A percentile compares a stretch with the other conserved stretches of the same genome.
Evolutionary conservation across 768 basidiomycete genomes (phyloP).

Genomic region (Boletus tylopilopsis): DNA sequence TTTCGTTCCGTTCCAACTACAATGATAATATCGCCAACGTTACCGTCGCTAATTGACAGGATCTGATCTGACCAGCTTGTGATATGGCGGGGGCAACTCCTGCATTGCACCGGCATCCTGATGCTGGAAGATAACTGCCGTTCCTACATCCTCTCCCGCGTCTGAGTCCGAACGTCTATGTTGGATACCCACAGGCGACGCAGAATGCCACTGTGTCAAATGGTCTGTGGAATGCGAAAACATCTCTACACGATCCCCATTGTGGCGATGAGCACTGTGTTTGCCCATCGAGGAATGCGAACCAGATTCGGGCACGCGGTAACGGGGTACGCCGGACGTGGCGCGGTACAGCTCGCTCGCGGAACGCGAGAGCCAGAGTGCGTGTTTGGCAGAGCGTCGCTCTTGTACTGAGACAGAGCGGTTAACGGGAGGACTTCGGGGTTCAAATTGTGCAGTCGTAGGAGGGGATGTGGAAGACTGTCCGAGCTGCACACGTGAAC

Average conservation of each 20-base stretch:
- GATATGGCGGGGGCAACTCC: conserved; percentile 28
- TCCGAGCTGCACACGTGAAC: not conserved
- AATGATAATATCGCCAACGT: not conserved
- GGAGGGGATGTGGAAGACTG: not conserved
- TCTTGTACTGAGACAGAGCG: conserved; percentile 3
- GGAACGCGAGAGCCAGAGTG: conserved; percentile 17
- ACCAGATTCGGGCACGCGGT: not conserved
- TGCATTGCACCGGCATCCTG: conserved; percentile 14
- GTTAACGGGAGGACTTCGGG: not conserved
- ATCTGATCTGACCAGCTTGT: conserved; percentile 6
- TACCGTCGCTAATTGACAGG: not conserved
- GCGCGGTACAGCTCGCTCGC: conserved; percentile 22
- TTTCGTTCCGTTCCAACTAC: not conserved
- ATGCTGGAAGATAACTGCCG: conserved; percentile 13
- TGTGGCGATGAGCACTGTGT: not conserved
- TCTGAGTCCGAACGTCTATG: not conserved
- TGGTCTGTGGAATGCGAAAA: conserved; percentile 4
- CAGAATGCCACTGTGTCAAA: conserved; percentile 23
- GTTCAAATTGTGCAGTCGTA: not conserved
- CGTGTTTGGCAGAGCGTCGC: conserved; percentile 11
- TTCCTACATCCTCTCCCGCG: not conserved
- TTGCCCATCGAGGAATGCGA: not conserved
- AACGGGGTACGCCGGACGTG: not conserved
- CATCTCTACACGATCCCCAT: not conserved
- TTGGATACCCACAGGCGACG: conserved; percentile 5